Percentiles rank a stretch among this genome's conserved stretches.
Evolutionary conservation across 1,284 basidiomycete genomes (phyloP).

Genomic region (Boletus mariae): DNA sequence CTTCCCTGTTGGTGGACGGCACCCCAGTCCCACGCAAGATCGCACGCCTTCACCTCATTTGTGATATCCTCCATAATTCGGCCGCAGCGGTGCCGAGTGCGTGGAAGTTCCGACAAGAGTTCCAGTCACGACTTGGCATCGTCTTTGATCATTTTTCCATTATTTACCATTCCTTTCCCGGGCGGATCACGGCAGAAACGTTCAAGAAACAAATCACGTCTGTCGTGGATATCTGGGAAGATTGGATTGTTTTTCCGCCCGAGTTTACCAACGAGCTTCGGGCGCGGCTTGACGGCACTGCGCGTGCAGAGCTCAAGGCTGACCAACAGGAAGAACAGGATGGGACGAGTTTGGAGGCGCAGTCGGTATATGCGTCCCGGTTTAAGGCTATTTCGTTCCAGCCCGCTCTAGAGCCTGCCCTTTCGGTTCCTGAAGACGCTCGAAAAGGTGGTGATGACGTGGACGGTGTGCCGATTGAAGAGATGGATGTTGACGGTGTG

Average conservation of each 20-base stretch:
- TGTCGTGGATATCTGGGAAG: conserved; percentile 92
- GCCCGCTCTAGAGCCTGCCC: conserved; percentile 48
- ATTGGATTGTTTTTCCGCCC: conserved; percentile 90
- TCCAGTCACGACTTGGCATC: conserved; percentile 80
- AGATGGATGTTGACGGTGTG: conserved; percentile 37
- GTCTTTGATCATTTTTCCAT: conserved; percentile 93
- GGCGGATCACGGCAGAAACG: conserved; percentile 87
- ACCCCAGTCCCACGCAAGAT: conserved; percentile 96
- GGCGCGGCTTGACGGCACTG: conserved; percentile 63
- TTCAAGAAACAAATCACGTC: conserved; percentile 87
- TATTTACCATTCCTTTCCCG: conserved; percentile 89
- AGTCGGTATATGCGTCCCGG: conserved; percentile 45
- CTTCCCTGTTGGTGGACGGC: conserved; percentile 77
- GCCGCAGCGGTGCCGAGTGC: conserved; percentile 84
- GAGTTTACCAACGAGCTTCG: conserved; percentile 76
- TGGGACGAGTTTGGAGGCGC: conserved; percentile 30
- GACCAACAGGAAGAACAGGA: conserved; percentile 32
- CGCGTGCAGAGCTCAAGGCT: conserved; percentile 31
- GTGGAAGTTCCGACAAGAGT: conserved; percentile 92
- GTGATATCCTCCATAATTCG: conserved; percentile 97
- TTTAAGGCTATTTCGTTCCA: conserved; percentile 82
- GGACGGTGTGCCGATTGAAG: conserved; percentile 38
- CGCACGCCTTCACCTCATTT: conserved; percentile 90
- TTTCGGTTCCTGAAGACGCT: conserved; percentile 31
- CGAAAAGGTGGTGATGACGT: conserved; percentile 40